Evolutionary conservation across 163 green algal species (phyloP).

Genomic region (Trebouxia gelatinosa): DNA sequence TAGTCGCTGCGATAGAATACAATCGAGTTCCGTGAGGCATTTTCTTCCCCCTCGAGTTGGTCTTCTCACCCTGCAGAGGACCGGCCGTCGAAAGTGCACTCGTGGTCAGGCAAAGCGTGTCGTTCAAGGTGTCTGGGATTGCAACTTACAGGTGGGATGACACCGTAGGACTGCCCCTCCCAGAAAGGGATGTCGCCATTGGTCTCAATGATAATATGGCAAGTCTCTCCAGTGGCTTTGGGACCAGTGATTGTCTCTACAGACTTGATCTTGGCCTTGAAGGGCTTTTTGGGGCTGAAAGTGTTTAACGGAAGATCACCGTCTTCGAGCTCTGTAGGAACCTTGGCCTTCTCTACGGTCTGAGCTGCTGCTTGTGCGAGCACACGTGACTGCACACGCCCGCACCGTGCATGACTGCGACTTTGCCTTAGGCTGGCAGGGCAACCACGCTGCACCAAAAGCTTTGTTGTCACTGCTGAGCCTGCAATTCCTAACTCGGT

Average conservation of each 20-base stretch:
- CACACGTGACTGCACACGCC: too few species aligned
- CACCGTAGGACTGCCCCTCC: conserved; percentile 97
- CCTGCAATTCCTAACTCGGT: too few species aligned
- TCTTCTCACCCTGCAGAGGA: conserved; percentile 76
- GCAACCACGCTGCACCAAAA: too few species aligned
- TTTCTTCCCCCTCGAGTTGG: conserved; percentile 96
- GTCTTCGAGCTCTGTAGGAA: conserved; percentile 81
- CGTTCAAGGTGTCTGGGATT: too few species aligned
- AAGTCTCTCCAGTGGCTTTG: conserved; percentile 93
- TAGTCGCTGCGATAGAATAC: conserved; percentile 97
- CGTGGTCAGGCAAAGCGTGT: too few species aligned
- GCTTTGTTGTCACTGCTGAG: too few species aligned
- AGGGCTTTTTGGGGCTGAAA: conserved; percentile 73
- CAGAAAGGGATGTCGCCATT: conserved; percentile 94
- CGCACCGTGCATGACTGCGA: too few species aligned
- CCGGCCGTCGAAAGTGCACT: too few species aligned
- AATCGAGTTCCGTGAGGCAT: conserved; percentile 92
- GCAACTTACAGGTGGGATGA: conserved; percentile 91
- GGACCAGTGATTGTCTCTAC: conserved; percentile 95
- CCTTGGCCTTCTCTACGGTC: conserved; percentile 28
- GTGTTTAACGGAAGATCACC: conserved; percentile 95
- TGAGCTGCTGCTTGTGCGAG: conserved; percentile 23
- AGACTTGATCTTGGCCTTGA: conserved; percentile 68
- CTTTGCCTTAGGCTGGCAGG: too few species aligned
- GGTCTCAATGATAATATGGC: conserved; percentile 92